A percentile compares a stretch with the other conserved stretches of the same genome.
These are phyloP conservation scores for Salix dunnii DNA, from an alignment of 345 rosid genomes.

Conservation along the genomic window DNA sequence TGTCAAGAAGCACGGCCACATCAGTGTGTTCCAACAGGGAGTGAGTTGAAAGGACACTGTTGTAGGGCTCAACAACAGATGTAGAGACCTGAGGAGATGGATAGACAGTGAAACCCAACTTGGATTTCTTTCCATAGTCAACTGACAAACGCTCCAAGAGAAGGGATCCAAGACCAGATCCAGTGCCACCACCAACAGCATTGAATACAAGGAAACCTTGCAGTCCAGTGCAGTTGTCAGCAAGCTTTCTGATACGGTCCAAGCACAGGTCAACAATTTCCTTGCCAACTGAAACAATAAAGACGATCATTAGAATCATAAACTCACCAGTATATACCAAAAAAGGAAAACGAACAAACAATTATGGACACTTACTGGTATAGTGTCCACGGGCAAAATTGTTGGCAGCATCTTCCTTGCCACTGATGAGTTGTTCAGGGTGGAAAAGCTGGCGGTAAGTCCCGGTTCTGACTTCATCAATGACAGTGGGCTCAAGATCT, in stretches of 20 bases:
- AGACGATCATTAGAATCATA: background rate
- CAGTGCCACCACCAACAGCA: constrained; percentile 32
- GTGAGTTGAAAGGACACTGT: constrained; percentile 30
- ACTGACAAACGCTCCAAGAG: constrained; percentile 29
- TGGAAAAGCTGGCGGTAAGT: constrained; percentile 29
- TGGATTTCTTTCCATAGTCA: constrained; percentile 32
- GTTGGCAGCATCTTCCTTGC: constrained; percentile 35
- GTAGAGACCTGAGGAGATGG: constrained; percentile 31
- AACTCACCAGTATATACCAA: too few relatives aligned
- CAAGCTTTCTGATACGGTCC: constrained; percentile 28
- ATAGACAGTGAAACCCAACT: constrained; percentile 29
- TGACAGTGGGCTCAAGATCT: constrained; percentile 31
- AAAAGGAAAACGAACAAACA: background rate
- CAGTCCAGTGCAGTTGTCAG: constrained; percentile 30
- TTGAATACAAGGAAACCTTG: constrained; percentile 31
- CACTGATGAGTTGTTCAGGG: constrained; percentile 31
- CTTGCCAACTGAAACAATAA: constrained; percentile 21
- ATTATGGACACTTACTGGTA: constrained; percentile 12
- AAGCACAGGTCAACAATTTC: constrained; percentile 30
- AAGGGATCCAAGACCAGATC: constrained; percentile 30
- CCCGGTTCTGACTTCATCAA: constrained; percentile 27
- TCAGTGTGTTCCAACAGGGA: constrained; percentile 30
- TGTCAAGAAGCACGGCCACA: constrained; percentile 29
- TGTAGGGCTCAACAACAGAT: constrained; percentile 31
- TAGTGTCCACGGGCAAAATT: constrained; percentile 32